Evolutionary conservation across 768 basidiomycete genomes (phyloP).

Genomic region (Podaxis pistillaris): DNA sequence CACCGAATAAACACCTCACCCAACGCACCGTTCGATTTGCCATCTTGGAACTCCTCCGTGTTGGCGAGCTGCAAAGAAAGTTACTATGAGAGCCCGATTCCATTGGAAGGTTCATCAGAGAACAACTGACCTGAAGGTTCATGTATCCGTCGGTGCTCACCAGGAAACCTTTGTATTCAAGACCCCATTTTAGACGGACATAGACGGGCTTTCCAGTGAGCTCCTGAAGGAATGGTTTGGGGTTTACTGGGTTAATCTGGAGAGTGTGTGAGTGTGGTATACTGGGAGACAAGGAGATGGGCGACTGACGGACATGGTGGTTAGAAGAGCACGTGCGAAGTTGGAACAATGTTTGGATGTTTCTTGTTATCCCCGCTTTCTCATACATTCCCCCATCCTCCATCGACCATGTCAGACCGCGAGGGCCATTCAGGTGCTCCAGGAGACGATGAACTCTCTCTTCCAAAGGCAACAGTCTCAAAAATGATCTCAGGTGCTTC

Average conservation of each 20-base stretch:
- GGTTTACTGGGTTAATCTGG: slow-evolving; percentile 92
- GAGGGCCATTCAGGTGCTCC: slow-evolving; percentile 73
- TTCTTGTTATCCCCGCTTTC: neutral
- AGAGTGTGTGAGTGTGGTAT: slow-evolving; percentile 10
- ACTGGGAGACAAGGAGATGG: slow-evolving; percentile 10
- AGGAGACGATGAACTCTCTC: slow-evolving; percentile 87
- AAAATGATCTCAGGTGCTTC: slow-evolving; percentile 90
- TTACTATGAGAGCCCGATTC: neutral
- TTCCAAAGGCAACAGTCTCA: slow-evolving; percentile 96
- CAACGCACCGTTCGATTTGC: slow-evolving; percentile 91
- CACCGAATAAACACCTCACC: slow-evolving; percentile 99
- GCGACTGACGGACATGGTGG: slow-evolving; percentile 65
- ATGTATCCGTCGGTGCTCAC: slow-evolving; percentile 99
- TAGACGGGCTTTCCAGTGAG: slow-evolving; percentile 96
- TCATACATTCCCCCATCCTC: slow-evolving; percentile 9
- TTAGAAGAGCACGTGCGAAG: slow-evolving; percentile 41
- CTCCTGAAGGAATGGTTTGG: slow-evolving; percentile 98
- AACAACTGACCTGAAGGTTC: slow-evolving; percentile 85
- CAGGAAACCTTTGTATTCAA: slow-evolving; percentile 98
- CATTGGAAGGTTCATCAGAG: neutral
- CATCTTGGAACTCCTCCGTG: slow-evolving; percentile 97
- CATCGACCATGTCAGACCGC: slow-evolving; percentile 77
- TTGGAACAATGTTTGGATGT: slow-evolving; percentile 24
- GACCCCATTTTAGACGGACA: slow-evolving; percentile 97
- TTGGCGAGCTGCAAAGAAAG: slow-evolving; percentile 79